Base-by-base conservation (phyloP, 305 asterid species). In the Fraxinus baroniana region DNA sequence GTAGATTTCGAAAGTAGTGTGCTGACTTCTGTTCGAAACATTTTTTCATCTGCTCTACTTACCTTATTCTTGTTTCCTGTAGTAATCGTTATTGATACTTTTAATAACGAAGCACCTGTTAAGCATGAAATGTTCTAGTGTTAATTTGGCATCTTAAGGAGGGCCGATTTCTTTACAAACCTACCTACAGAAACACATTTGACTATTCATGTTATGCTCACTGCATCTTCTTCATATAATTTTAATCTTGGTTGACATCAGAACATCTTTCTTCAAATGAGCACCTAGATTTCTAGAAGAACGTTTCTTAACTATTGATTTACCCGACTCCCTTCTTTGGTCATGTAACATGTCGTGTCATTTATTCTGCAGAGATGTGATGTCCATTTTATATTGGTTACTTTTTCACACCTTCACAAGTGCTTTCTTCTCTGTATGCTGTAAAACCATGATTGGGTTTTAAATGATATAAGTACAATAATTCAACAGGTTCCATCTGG, bases 401-500 rank as follows among this genome's bases (percentile, higher is more conserved):
- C 64, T 64, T 52, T 77, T 28, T 10, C 15, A 44, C 20, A 30
- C 62, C 68, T 73, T 76, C 82, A 78, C 70, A 46, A 68, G 62
- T 5, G 10, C 66, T 84, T 24, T 82, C 72, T 44, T 78, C 52
- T 46, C 41, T 24, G 12, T 44, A 74, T 30, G 20, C 12, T 78
- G 60, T 74, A 78, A 70, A 55, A 81, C 76, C 44, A 37, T 78
- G 1, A 17, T 35, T 8, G 41, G 66, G 77, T 80, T 79, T 80
- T 81, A 39, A 74, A 66, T 82, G 68, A 78, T 35, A 77, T 64
- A 20, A 24, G 39, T 64, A 52, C 77, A 68, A 85, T 68, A 80
- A 49, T 83, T 88, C 55, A 71, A 81, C 83, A 97, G 99, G 98
- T 97, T 84, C 99, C 99, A 26, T 95, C 98, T 32, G 98, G 99